Evolutionary conservation across 345 rosid genomes (phyloP).

Genomic region (Turnera subulata): DNA sequence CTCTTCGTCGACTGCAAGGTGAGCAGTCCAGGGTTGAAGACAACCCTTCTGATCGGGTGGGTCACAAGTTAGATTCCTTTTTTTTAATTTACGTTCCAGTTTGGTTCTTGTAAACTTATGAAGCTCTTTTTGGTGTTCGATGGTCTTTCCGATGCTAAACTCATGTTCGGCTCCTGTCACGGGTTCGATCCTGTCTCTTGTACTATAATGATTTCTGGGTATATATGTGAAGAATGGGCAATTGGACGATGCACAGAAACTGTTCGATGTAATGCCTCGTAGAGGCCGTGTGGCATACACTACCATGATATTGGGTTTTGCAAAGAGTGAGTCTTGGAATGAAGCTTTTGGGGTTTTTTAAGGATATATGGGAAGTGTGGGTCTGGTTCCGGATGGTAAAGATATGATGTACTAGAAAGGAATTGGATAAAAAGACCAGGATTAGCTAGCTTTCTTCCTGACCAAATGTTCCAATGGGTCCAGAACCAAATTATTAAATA

Average conservation of each 20-base stretch:
- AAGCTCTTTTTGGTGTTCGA: no score
- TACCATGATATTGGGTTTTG: slow-evolving; percentile 63
- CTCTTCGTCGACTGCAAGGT: no score
- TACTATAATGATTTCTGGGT: slow-evolving; percentile 66
- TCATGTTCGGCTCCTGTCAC: slow-evolving; percentile 31
- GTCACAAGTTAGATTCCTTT: no score
- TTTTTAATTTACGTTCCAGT: no score
- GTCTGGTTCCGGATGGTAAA: slow-evolving; percentile 42
- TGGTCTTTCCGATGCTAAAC: slow-evolving; percentile 50
- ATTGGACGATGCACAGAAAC: slow-evolving; percentile 41
- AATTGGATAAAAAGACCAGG: no score
- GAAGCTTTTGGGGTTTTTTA: slow-evolving; percentile 50
- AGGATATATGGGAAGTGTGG: slow-evolving; percentile 53
- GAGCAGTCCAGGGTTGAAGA: no score
- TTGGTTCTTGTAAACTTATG: no score
- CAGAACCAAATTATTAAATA: no score
- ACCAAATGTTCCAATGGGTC: no score
- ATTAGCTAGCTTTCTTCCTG: no score
- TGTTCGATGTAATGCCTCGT: slow-evolving; percentile 63
- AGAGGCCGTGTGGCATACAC: slow-evolving; percentile 62
- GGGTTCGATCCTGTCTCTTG: slow-evolving; percentile 48
- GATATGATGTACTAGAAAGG: no score
- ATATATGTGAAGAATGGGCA: slow-evolving; percentile 39
- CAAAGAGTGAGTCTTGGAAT: slow-evolving; percentile 38
- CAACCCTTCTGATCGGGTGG: no score